These are phyloP conservation scores for Carex pumila DNA, from an alignment of 176 grass and related monocot species.

Conservation along the genomic window DNA sequence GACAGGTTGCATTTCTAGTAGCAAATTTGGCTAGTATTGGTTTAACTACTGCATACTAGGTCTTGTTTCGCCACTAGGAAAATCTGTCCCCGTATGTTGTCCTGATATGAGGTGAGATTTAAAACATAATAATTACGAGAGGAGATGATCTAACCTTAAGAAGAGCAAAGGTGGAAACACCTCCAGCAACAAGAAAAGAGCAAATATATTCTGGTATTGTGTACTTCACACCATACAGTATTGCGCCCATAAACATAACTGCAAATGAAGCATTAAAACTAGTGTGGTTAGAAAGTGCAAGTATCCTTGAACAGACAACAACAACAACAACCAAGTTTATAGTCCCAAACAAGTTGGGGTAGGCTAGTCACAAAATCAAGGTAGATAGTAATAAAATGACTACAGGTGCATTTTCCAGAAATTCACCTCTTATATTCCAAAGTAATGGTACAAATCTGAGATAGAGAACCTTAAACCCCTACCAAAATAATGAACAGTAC, in stretches of 20 bases:
- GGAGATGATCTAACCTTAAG: slow-evolving; percentile 50
- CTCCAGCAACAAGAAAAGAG: slow-evolving; percentile 90
- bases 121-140: slow-evolving; percentile 2
- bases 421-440: background rate
- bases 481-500: background rate
- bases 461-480: background rate
- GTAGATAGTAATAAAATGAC: background rate
- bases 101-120: background rate
- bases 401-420: background rate
- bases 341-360: too few species aligned
- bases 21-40: background rate
- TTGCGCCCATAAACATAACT: slow-evolving; percentile 96
- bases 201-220: slow-evolving; percentile 89
- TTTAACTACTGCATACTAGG: background rate
- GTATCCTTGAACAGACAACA: background rate
- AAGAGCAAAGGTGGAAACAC: slow-evolving; percentile 90
- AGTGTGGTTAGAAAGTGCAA: background rate
- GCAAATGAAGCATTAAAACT: background rate
- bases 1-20: background rate
- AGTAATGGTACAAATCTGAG: background rate
- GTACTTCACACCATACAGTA: slow-evolving; percentile 95
- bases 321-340: too few species aligned
- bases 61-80: background rate
- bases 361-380: too few species aligned
- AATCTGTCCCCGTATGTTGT: background rate